Conservation (phyloP, 345 rosid genomes). For the Cardamine occulta region DNA sequence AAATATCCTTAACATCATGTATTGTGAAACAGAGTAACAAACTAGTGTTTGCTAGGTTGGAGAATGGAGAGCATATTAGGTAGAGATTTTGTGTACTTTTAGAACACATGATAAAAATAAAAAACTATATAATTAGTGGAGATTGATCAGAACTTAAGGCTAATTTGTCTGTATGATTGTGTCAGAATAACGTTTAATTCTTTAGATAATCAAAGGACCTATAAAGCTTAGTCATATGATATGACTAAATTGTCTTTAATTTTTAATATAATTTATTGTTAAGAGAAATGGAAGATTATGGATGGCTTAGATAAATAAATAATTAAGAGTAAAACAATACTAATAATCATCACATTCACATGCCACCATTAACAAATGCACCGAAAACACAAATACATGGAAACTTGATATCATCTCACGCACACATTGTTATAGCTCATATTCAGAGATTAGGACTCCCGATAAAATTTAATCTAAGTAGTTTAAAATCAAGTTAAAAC, state of each 20-base stretch:
- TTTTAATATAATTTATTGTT: not conserved
- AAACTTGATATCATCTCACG: slow-evolving; percentile 41
- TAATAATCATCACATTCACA: slow-evolving; percentile 34
- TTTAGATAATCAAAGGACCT: slow-evolving; percentile 28
- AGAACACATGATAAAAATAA: slow-evolving; percentile 35
- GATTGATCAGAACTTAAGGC: slow-evolving; percentile 43
- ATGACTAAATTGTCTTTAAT: slow-evolving; percentile 16
- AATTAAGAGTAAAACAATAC: not conserved
- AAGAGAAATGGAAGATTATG: slow-evolving; percentile 33
- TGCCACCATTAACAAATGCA: slow-evolving; percentile 39
- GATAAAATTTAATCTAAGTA: not conserved
- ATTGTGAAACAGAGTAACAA: no score
- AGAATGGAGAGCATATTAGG: slow-evolving; percentile 46
- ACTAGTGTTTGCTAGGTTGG: slow-evolving; percentile 35
- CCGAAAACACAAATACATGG: slow-evolving; percentile 38
- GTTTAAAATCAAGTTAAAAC: not conserved
- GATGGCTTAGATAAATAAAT: slow-evolving; percentile 10
- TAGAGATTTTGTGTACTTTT: slow-evolving; percentile 43
- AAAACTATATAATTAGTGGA: slow-evolving; percentile 32
- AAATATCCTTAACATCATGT: no score
- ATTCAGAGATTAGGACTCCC: not conserved
- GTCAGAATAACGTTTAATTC: slow-evolving; percentile 43
- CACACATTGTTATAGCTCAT: slow-evolving; percentile 4
- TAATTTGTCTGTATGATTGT: slow-evolving; percentile 44
- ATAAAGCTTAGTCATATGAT: slow-evolving; percentile 38